These are phyloP conservation scores for Ricinus communis DNA, from an alignment of 345 rosid genomes.

Conservation along the genomic window DNA sequence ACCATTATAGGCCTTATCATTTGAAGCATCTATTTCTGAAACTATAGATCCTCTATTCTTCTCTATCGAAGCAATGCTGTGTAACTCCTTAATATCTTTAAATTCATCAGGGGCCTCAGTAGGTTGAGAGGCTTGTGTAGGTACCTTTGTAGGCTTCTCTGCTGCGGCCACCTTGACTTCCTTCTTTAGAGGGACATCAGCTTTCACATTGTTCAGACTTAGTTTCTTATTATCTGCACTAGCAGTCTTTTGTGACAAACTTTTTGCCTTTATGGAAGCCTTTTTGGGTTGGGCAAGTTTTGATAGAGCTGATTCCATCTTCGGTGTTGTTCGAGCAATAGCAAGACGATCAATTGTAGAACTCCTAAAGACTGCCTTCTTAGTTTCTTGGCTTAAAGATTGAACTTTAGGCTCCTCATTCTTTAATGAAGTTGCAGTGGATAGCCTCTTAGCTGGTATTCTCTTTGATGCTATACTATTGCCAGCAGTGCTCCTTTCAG, in stretches of 20 bases:
- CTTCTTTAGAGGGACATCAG: constrained; percentile 43
- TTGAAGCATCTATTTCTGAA: constrained; percentile 21
- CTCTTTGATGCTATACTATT: constrained; percentile 45
- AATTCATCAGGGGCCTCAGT: constrained; percentile 38
- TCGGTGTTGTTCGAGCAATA: constrained; percentile 49
- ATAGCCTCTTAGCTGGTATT: constrained; percentile 36
- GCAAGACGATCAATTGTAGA: constrained; percentile 94
- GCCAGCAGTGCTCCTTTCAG: constrained; percentile 67
- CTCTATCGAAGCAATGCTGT: constrained; percentile 39
- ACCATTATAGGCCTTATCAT: constrained; percentile 25
- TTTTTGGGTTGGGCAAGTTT: constrained; percentile 47
- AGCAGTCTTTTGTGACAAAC: constrained; percentile 34
- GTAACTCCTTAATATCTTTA: constrained; percentile 66
- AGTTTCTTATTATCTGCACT: constrained; percentile 39
- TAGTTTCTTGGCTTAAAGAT: constrained; percentile 41
- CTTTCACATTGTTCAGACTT: constrained; percentile 33
- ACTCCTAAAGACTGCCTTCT: constrained; percentile 60
- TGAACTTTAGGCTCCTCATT: constrained; percentile 39
- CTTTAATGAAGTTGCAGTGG: constrained; percentile 28
- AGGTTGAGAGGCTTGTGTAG: constrained; percentile 28
- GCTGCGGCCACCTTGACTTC: constrained; percentile 29
- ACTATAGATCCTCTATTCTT: constrained; percentile 27
- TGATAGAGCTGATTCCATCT: constrained; percentile 38
- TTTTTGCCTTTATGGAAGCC: constrained; percentile 43
- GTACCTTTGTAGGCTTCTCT: constrained; percentile 26